Evolutionary conservation across 306 rosid species (phyloP).

Genomic region (Urtica urens): DNA sequence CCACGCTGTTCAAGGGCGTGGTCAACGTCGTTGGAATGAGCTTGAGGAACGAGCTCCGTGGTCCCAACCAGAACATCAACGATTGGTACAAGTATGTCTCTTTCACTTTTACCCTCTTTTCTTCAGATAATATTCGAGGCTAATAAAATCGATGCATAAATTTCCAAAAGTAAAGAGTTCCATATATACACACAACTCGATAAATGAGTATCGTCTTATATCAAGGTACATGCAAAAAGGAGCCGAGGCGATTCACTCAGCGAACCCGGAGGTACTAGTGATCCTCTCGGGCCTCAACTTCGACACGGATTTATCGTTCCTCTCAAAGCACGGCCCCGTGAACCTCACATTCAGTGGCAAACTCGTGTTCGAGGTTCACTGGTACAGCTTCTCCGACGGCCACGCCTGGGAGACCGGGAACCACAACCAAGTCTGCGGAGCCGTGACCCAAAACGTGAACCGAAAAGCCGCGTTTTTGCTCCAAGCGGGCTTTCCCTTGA

Average conservation of each 20-base stretch:
- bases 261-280: conserved; percentile 63
- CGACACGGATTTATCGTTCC: conserved; percentile 58
- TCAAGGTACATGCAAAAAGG: conserved; percentile 89
- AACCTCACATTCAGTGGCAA: conserved; percentile 45
- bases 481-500: conserved; percentile 63
- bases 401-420: conserved; percentile 54
- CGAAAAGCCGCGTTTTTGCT: conserved; percentile 43
- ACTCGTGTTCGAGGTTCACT: conserved; percentile 61
- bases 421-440: conserved; percentile 80
- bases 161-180: too few species aligned
- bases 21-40: conserved; percentile 67
- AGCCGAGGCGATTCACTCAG: conserved; percentile 83
- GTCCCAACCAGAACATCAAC: conserved; percentile 55
- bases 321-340: conserved; percentile 29
- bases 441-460: conserved; percentile 34
- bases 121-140: too few species aligned
- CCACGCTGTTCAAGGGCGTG: conserved; percentile 53
- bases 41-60: conserved; percentile 81
- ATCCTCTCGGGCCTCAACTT: conserved; percentile 64
- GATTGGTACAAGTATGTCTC: conserved; percentile 70
- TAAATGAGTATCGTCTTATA: too few species aligned
- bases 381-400: conserved; percentile 72
- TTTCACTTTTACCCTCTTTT: too few species aligned
- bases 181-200: too few species aligned
- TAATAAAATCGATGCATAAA: too few species aligned